phyloP scores from a whole-genome alignment of 176 grass and related monocot species.

The Cenchrus fungigraminus region DNA sequence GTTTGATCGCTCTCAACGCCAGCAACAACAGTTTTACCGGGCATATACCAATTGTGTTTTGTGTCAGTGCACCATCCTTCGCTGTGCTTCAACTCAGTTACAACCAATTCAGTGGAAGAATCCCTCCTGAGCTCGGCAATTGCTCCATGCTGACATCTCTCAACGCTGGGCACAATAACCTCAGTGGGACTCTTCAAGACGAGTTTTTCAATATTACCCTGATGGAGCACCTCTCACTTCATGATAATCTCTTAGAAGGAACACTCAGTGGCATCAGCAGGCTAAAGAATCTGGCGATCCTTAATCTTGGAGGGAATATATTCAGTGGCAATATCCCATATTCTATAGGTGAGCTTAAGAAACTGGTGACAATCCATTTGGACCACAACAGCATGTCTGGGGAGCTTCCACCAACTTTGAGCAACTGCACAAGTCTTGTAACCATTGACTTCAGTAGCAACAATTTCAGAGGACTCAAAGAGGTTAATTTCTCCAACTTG shows the following conservation, averaged over 20 bases:
- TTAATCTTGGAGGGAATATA: slow-evolving; percentile 31
- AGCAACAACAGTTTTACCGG: slow-evolving; percentile 58
- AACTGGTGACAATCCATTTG: slow-evolving; percentile 26
- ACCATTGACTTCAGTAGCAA: slow-evolving; percentile 11
- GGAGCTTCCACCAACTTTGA: slow-evolving; percentile 17
- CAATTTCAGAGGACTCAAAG: slow-evolving; percentile 18
- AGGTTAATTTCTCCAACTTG: slow-evolving; percentile 37
- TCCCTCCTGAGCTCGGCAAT: not conserved
- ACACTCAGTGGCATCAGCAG: not conserved
- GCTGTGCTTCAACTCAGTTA: slow-evolving; percentile 26
- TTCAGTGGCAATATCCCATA: slow-evolving; percentile 13
- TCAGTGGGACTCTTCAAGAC: slow-evolving; percentile 29
- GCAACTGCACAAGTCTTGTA: slow-evolving; percentile 38
- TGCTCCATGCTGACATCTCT: slow-evolving; percentile 38
- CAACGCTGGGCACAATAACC: slow-evolving; percentile 25
- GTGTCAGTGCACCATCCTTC: slow-evolving; percentile 12
- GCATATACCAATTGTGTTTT: slow-evolving; percentile 26
- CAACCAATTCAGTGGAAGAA: slow-evolving; percentile 28
- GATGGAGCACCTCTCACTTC: slow-evolving; percentile 29
- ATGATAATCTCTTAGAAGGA: slow-evolving; percentile 27
- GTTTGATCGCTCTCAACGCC: slow-evolving; percentile 24
- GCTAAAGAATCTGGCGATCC: slow-evolving; percentile 10
- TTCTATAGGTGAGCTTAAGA: slow-evolving; percentile 27
- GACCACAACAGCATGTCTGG: slow-evolving; percentile 27
- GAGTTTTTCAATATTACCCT: slow-evolving; percentile 30